Percentiles rank a stretch among this genome's conserved stretches.
Evolutionary conservation across 169 alveolate genomes (phyloP).

Genomic region (Cryptosporidium tyzzeri): DNA sequence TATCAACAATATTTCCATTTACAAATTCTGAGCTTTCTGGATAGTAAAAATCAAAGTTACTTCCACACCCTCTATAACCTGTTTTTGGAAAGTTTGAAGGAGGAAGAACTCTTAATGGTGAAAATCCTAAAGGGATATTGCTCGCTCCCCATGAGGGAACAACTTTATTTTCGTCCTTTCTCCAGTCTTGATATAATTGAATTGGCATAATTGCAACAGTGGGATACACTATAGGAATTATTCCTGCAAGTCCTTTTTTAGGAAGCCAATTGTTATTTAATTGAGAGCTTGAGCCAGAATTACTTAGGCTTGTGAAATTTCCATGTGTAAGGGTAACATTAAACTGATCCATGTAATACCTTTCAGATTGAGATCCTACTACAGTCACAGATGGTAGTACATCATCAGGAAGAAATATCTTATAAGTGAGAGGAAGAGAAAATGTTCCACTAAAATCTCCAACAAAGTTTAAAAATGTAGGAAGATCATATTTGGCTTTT

Average conservation of each 20-base stretch:
- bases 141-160: slow-evolving; percentile 74
- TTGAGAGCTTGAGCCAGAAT: background rate
- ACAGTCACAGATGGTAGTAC: slow-evolving; percentile 34
- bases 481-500: slow-evolving; percentile 29
- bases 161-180: slow-evolving; percentile 44
- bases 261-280: background rate
- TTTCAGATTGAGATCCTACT: slow-evolving; percentile 4
- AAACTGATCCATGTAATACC: slow-evolving; percentile 47
- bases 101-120: slow-evolving; percentile 54
- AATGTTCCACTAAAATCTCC: slow-evolving; percentile 66
- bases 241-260: slow-evolving; percentile 41
- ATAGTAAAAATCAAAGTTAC: slow-evolving; percentile 53
- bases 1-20: background rate
- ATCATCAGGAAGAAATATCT: slow-evolving; percentile 72
- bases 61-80: slow-evolving; percentile 38
- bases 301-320: slow-evolving; percentile 13
- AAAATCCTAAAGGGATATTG: slow-evolving; percentile 63
- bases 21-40: background rate
- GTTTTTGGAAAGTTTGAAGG: slow-evolving; percentile 60
- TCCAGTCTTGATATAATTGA: slow-evolving; percentile 52
- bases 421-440: slow-evolving; percentile 49
- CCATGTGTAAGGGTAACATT: slow-evolving; percentile 63
- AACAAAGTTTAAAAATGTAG: slow-evolving; percentile 37
- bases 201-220: slow-evolving; percentile 49
- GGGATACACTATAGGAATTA: slow-evolving; percentile 47